Conservation (phyloP, 352 stramenopile genomes). For the Phytopythium montanum region DNA sequence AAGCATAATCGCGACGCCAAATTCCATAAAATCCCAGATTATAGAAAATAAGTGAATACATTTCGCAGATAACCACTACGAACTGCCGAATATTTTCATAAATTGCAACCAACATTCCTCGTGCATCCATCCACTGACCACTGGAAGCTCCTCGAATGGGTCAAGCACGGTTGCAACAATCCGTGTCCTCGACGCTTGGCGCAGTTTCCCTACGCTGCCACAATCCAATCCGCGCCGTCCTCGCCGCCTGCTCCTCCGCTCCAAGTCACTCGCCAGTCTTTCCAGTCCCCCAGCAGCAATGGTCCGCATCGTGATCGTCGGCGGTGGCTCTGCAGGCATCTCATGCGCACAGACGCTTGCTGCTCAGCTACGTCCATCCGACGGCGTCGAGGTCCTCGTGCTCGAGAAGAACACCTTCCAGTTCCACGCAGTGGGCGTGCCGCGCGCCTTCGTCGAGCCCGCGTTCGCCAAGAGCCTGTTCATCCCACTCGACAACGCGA, state of each 20-base stretch:
- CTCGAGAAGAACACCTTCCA: conserved; percentile 53
- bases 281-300: not conserved
- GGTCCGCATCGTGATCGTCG: conserved; percentile 22
- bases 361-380: conserved; percentile 20
- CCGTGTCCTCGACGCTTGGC: not conserved
- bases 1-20: too few species aligned
- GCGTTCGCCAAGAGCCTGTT: conserved; percentile 54
- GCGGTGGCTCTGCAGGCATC: conserved; percentile 18
- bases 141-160: not conserved
- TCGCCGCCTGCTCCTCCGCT: not conserved
- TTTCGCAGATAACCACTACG: too few species aligned
- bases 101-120: too few species aligned
- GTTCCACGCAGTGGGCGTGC: conserved; percentile 43
- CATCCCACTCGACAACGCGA: conserved; percentile 59
- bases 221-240: not conserved
- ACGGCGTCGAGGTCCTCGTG: conserved; percentile 47
- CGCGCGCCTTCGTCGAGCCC: conserved; percentile 51
- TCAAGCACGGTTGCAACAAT: not conserved
- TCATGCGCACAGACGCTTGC: conserved; percentile 16
- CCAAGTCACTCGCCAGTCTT: not conserved
- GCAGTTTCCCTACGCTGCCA: not conserved
- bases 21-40: too few species aligned
- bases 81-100: too few species aligned
- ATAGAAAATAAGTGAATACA: too few species aligned
- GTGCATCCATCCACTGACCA: too few species aligned